These are phyloP conservation scores for Trichoderma cornu-damae DNA, from an alignment of 2,329 filamentous ascomycete genomes.

Conservation along the genomic window DNA sequence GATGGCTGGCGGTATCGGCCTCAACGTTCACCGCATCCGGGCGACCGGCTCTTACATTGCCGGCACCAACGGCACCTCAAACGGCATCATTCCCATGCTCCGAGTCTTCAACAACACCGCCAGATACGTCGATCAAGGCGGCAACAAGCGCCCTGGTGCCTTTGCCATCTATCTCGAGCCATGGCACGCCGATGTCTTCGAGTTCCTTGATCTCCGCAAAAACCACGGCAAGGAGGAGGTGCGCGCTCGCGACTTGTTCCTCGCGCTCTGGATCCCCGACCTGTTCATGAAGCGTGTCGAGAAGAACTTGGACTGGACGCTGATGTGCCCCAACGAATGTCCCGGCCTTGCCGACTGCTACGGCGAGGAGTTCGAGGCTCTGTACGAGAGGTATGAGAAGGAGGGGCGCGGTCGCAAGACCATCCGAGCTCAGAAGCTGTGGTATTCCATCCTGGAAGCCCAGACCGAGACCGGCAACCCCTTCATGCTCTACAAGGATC, in stretches of 20 bases:
- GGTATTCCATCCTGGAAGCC: constrained; percentile 96
- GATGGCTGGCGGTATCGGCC: constrained; percentile 94
- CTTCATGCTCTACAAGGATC: constrained; percentile 99
- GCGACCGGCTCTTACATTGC: constrained; percentile 97
- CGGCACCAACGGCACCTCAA: constrained; percentile 96
- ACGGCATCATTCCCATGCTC: constrained; percentile 95
- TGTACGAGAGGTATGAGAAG: constrained; percentile 89
- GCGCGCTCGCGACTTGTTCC: constrained; percentile 93
- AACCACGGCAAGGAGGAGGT: constrained; percentile 99
- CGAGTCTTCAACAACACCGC: constrained; percentile 99
- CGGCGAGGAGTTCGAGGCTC: constrained; percentile 91
- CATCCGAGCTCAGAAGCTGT: constrained; percentile 96
- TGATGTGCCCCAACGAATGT: constrained; percentile 97
- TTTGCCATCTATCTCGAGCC: constrained; percentile 99
- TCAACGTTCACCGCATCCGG: constrained; percentile 95
- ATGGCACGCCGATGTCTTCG: constrained; percentile 96
- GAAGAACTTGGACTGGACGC: constrained; percentile 91
- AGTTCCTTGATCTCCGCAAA: constrained; percentile 96
- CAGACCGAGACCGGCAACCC: constrained; percentile 99
- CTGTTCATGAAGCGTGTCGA: constrained; percentile 99
- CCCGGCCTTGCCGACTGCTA: constrained; percentile 94
- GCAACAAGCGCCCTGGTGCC: constrained; percentile 97
- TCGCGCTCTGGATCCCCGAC: constrained; percentile 96
- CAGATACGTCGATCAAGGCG: constrained; percentile 96
- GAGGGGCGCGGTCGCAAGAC: constrained; percentile 85